Conservation (phyloP, 768 basidiomycete genomes). For the Pholiota molesta region DNA sequence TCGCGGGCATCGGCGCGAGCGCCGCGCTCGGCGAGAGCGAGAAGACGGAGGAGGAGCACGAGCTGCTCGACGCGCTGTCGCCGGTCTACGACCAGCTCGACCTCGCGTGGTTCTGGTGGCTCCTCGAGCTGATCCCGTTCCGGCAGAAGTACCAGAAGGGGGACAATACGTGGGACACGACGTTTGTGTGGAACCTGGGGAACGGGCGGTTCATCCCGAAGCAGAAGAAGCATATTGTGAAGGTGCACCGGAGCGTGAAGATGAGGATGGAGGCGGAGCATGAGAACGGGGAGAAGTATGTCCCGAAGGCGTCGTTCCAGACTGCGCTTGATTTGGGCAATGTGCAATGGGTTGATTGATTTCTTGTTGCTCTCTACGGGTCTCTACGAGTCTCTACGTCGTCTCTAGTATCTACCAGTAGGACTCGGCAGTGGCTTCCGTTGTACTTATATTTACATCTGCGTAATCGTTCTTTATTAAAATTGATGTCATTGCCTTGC, state of each 20-base stretch:
- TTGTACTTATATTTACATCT: neutral
- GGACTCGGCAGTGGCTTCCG: neutral
- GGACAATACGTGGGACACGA: slow-evolving; percentile 20
- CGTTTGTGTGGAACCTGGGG: slow-evolving; percentile 36
- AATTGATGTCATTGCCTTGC: neutral
- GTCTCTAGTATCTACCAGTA: neutral
- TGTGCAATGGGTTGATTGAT: neutral
- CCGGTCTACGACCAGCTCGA: slow-evolving; percentile 54
- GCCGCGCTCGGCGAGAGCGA: too few species aligned
- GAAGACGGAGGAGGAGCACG: slow-evolving; percentile 48
- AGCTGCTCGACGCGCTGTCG: slow-evolving; percentile 48
- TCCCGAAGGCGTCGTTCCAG: slow-evolving; percentile 34
- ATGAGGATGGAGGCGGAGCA: slow-evolving; percentile 54
- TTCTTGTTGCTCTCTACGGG: neutral
- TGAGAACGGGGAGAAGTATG: slow-evolving; percentile 36
- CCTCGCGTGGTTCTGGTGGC: slow-evolving; percentile 48
- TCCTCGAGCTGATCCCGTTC: slow-evolving; percentile 30
- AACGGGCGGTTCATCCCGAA: slow-evolving; percentile 40
- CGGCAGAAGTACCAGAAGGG: slow-evolving; percentile 37
- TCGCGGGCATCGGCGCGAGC: neutral
- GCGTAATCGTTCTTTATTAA: neutral
- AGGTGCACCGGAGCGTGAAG: slow-evolving; percentile 54
- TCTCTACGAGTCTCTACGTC: neutral
- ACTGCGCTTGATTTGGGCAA: neutral
- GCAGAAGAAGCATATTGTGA: slow-evolving; percentile 31